Evolutionary conservation across 371 early-diverging fungal species (phyloP).

Genomic region (Rhizopus sp.): DNA sequence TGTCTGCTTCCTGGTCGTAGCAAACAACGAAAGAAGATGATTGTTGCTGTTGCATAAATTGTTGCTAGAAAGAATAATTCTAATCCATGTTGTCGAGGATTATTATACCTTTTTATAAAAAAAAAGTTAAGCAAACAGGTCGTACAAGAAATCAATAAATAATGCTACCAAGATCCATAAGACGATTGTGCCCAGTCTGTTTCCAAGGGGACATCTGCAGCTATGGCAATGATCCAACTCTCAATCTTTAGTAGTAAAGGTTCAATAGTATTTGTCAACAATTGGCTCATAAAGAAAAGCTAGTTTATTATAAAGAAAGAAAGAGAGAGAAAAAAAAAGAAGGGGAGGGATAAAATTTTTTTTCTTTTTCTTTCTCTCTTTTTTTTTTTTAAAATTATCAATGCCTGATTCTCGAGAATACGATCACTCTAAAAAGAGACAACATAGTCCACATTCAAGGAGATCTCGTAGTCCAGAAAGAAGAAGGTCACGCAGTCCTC

Average conservation of each 20-base stretch:
- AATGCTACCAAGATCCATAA: conserved; percentile 57
- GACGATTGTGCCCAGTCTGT: conserved; percentile 60
- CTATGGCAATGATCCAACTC: conserved; percentile 38
- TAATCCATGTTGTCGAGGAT: conserved; percentile 61
- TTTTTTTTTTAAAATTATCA: too few species aligned
- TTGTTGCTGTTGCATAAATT: conserved; percentile 41
- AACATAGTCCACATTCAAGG: neutral
- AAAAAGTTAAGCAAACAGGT: conserved; percentile 20
- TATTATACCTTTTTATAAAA: conserved; percentile 52
- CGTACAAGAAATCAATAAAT: conserved; percentile 4
- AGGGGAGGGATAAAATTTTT: neutral
- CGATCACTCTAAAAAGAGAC: neutral
- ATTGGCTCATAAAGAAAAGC: neutral
- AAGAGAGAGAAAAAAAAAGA: conserved; percentile 1
- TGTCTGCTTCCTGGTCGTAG: conserved; percentile 42
- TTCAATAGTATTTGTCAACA: conserved; percentile 22
- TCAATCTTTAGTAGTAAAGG: conserved; percentile 35
- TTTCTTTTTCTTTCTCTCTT: neutral
- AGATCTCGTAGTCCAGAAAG: conserved; percentile 1
- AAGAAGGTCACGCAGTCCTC: conserved; percentile 24
- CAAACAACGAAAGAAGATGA: conserved; percentile 48
- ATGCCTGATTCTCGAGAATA: too few species aligned
- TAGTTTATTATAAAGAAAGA: neutral
- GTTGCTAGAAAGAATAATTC: conserved; percentile 55
- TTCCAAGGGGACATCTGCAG: conserved; percentile 59